Base-by-base conservation (phyloP, 441 rosid genomes). In the Arabidopsis lyrata region DNA sequence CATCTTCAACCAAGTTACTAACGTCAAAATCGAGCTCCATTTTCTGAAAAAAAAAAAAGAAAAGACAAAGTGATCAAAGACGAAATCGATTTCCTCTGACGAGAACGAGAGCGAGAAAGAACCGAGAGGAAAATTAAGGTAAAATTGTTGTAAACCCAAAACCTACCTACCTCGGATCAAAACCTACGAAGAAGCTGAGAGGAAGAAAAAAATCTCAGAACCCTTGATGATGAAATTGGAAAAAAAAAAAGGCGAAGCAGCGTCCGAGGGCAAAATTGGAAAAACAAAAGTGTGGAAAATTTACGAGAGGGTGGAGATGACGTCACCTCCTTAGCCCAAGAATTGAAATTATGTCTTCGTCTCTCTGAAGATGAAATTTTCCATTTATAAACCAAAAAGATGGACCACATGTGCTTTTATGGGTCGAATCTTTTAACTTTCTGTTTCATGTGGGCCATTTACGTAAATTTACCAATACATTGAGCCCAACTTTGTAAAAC, bases 11-110 rank as follows among this genome's bases (percentile, higher is more conserved):
- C 57, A 87, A 67, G 60, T 77, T 83, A 52, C 79, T 77, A 16
- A 66, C 59, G 59, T 77, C 85, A 71, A 83, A 91, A 86, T 88
- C 91, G 74, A 88, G 78, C 79, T 89, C 96, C 98, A 88, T 87
- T 72, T 70, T 11, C 77, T 55, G 54, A 68, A 44, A 8, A 20
- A 38, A 9, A 39, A 52, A n/a, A n/a, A n/a, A n/a, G n/a, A n/a
- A n/a, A n/a, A n/a, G n/a, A 49, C 18, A 42, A 68, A 69, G 53
- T 67, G 74, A 67, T 77, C 81, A 38, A 35, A 47, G 42, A 65
- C 5, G 61, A 64, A 70, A 72, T 29, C 66, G 70, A 72, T 56
- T 63, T 14, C 58, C 22, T 31, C 48, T 1, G 1, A 16, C 13
- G 22, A 34, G 35, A 62, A 27, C 45, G 41, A 44, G 35, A 62